These are phyloP conservation scores for Nemania sp. DNA, from an alignment of 2,329 filamentous ascomycete genomes.

Conservation along the genomic window DNA sequence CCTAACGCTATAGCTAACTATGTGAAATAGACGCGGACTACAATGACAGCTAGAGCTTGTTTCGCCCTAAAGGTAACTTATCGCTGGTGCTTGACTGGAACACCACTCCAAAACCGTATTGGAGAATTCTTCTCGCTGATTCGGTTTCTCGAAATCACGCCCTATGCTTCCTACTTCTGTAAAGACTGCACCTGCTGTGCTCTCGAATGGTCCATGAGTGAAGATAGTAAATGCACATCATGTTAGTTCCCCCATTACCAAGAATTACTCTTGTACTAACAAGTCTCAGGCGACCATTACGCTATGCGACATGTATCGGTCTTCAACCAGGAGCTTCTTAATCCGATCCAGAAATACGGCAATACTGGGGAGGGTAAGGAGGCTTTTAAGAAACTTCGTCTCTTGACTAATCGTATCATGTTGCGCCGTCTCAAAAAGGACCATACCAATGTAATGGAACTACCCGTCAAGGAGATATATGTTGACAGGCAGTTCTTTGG, in stretches of 20 bases:
- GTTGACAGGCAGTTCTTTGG: slow-evolving; percentile 97
- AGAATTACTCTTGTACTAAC: neutral
- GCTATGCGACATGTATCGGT: slow-evolving; percentile 74
- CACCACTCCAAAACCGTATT: slow-evolving; percentile 95
- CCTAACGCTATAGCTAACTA: slow-evolving; percentile 35
- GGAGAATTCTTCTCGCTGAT: slow-evolving; percentile 96
- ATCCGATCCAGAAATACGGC: slow-evolving; percentile 77
- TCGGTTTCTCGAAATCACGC: slow-evolving; percentile 87
- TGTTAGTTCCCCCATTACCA: slow-evolving; percentile 66
- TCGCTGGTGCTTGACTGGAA: slow-evolving; percentile 96
- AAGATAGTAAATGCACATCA: slow-evolving; percentile 74
- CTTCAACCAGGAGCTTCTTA: slow-evolving; percentile 95
- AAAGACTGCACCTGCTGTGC: slow-evolving; percentile 84
- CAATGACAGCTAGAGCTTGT: slow-evolving; percentile 93
- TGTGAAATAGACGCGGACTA: slow-evolving; percentile 73
- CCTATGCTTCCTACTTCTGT: slow-evolving; percentile 95
- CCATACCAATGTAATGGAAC: slow-evolving; percentile 92
- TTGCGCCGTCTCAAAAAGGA: slow-evolving; percentile 93
- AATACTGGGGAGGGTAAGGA: slow-evolving; percentile 71
- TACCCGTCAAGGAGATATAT: slow-evolving; percentile 93
- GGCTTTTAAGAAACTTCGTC: slow-evolving; percentile 83
- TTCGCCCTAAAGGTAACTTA: slow-evolving; percentile 89
- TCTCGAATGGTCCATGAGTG: slow-evolving; percentile 85
- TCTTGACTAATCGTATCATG: slow-evolving; percentile 95
- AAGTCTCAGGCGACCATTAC: slow-evolving; percentile 44